A percentile compares a stretch with the other conserved stretches of the same genome.
Conservation (phyloP, 768 basidiomycete species). For the Melanogaster broomeanus region DNA sequence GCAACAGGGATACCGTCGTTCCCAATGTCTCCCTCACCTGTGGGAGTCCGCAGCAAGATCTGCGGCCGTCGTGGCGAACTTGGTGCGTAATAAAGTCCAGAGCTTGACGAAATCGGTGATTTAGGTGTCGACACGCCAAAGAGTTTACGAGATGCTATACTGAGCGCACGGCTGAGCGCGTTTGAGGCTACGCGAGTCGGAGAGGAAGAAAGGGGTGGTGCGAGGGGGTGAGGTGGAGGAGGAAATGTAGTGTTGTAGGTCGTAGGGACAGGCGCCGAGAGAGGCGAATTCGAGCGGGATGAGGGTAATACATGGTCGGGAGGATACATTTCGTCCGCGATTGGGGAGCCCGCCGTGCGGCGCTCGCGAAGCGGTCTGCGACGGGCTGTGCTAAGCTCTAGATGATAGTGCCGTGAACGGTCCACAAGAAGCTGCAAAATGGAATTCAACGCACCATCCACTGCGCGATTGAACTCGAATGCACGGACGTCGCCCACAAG, state of each 20-base stretch:
- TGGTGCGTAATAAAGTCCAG: constrained; percentile 42
- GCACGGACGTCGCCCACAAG: constrained; percentile 88
- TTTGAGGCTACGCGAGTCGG: constrained; percentile 70
- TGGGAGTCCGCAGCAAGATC: constrained; percentile 42
- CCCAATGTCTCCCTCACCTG: constrained; percentile 41
- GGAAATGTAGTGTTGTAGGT: constrained; percentile 60
- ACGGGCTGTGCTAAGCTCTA: constrained; percentile 67
- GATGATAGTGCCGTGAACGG: constrained; percentile 9
- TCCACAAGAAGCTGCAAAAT: neutral
- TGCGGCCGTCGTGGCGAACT: constrained; percentile 61
- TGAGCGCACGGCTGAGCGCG: constrained; percentile 78
- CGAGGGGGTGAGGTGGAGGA: constrained; percentile 53
- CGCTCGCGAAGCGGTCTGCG: constrained; percentile 62
- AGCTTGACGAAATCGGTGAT: constrained; percentile 38
- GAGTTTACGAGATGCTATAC: constrained; percentile 77
- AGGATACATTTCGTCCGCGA: constrained; percentile 44
- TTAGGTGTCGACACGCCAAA: constrained; percentile 57
- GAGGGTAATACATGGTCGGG: constrained; percentile 36
- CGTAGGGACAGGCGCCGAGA: constrained; percentile 21
- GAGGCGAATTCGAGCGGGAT: constrained; percentile 23
- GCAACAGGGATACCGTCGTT: constrained; percentile 23
- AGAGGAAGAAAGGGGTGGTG: constrained; percentile 64
- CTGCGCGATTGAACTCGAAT: constrained; percentile 88
- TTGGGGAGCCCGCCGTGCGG: constrained; percentile 48
- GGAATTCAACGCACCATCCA: constrained; percentile 68